Base-by-base conservation (phyloP, 1,284 basidiomycete genomes). In the Tilletiopsis washingtonensis region DNA sequence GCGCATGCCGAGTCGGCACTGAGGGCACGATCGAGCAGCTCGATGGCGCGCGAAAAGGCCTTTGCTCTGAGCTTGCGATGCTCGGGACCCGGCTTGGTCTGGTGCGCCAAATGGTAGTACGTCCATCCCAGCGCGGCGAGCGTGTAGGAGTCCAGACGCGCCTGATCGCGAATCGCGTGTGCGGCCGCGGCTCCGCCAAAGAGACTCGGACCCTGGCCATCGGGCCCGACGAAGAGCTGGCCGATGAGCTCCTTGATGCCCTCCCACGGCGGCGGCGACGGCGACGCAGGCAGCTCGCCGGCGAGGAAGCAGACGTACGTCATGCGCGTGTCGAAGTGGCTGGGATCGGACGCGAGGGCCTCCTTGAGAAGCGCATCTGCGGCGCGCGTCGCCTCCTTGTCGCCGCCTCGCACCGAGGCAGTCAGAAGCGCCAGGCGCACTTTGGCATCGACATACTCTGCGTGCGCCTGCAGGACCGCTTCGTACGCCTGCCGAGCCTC, bases 361-460 rank as follows among this genome's bases (percentile, higher is more conserved):
- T 71, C 65, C 26, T 66, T 67, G 47, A 73, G 55, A 17, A 67
- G 53, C 4, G 50, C 44, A 29, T 67, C 61, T 44, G 61, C 59
- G 14, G 48, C 4, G 21, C 48, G 49, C 9, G 43, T 54, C 12
- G 51, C 45, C 26, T 67, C 61, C 9, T 58, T 49, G 21, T 21
- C 41, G 7, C 46, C 46, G 36, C 48, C 24, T 24, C 25, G 20
- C 25, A 32, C 40, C 9, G 37, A 36, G 23, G 34, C 32, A 11
- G 20, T 20, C 43, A 67, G 54, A 42, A 72, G 57, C 0, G 70
- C 70, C 23, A 66, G 55, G n/a, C 70, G 68, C 15, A 69, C 64
- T 20, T 67, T 67, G 41, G 69, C 70, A 42, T 71, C 68, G 12
- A 64, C 63, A 41, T 70, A 73, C 53, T 71, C 70, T n/a, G 70